Base-by-base conservation (phyloP, 1,284 basidiomycete species). In the Pyrrhoderma noxium region DNA sequence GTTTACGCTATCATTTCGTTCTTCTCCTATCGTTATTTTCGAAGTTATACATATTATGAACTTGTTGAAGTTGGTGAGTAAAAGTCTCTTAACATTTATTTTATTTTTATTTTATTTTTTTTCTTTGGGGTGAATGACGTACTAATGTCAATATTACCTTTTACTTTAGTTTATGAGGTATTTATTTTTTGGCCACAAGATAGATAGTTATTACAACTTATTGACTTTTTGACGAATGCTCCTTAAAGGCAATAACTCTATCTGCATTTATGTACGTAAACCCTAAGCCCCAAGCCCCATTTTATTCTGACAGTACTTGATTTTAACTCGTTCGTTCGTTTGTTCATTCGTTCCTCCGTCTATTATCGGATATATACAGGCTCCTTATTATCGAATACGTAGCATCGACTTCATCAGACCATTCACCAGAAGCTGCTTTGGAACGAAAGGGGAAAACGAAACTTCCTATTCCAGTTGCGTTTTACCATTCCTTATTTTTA, bases 1-100 rank as follows among this genome's bases (percentile, higher is more conserved):
- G 72, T 89, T 45, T 92, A 89, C 65, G 83, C 85, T n/a, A 70
- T 93, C 61, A 80, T 93, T 53, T 90, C 89, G 1, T 93, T 93
- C 74, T 80, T 91, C 61, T 89, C 88, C 19, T 94, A 90, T 61
- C 78, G 91, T 3, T 93, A 71, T 69, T 93, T 90, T 72, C 76
- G 85, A 45, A 70, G 73, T 56, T 91, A 88, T 64, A 88, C 84
- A 36, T 90, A 93, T 65, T 93, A 89, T 63, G 80, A 80, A 25
- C 76, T 93, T 37, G 73, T 82, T 45, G 77, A 89, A 73, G 73
- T 80, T 53, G 76, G 85, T 84, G 62, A 58, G 80, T 70, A 16
- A 14, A n/a, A 13, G 25, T 14, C 25, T 8, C 40, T 16, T 8
- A 35, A 7, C 9, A 34, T 19, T 36, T 40, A 16, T 37, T 9